Conservation (phyloP, 331 rosid genomes). For the Erythrophleum ivorense region DNA sequence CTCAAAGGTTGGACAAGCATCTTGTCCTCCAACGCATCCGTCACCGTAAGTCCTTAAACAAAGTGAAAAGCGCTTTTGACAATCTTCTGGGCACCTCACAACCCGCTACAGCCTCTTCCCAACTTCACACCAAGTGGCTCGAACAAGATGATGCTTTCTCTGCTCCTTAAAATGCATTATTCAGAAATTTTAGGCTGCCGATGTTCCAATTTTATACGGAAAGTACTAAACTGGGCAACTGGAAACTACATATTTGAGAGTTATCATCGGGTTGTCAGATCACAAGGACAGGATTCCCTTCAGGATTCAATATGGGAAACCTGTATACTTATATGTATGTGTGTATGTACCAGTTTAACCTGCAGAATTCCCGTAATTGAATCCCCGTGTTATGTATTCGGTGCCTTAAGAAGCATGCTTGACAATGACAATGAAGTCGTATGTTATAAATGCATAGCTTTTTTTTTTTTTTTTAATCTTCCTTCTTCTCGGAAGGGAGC, state of each 20-base stretch:
- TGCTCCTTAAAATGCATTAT: conserved; percentile 38
- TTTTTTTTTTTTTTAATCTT: background rate
- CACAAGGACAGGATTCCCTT: background rate
- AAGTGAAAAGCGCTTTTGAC: conserved; percentile 43
- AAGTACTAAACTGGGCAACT: background rate
- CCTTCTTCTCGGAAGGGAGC: background rate
- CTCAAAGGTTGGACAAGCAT: conserved; percentile 42
- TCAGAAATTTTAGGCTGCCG: background rate
- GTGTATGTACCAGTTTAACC: background rate
- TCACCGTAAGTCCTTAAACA: conserved; percentile 45
- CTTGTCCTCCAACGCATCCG: conserved; percentile 54
- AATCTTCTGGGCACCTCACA: conserved; percentile 32
- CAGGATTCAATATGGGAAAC: background rate
- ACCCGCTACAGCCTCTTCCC: conserved; percentile 22
- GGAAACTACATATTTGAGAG: background rate
- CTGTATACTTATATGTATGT: background rate
- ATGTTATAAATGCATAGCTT: background rate
- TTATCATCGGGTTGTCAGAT: no score
- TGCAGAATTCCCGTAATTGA: background rate
- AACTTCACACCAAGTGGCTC: conserved; percentile 39
- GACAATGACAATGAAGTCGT: background rate
- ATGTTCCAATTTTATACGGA: background rate
- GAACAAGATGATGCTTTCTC: conserved; percentile 49
- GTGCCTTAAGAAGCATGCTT: no score
- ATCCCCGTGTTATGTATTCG: no score